Evolutionary conservation across 2,329 filamentous ascomycete species (phyloP).

Genomic region (Fusarium cyanostomum): DNA sequence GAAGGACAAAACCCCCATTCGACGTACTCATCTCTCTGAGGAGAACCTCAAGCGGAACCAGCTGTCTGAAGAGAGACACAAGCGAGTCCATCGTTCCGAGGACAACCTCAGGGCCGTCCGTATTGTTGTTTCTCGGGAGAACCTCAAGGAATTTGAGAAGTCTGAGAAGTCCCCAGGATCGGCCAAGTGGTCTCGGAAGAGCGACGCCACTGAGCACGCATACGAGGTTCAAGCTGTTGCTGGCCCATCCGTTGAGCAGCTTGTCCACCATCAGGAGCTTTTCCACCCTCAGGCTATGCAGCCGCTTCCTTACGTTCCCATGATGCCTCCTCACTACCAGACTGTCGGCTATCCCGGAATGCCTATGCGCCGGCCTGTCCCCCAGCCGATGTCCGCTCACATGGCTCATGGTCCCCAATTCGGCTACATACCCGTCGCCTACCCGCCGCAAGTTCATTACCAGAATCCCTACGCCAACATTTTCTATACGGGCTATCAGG

Average conservation of each 20-base stretch:
- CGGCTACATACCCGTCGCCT: conserved; percentile 1
- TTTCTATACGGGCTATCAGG: not conserved
- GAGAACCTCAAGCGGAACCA: conserved; percentile 26
- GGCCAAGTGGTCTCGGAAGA: conserved; percentile 8
- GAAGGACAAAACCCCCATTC: not conserved
- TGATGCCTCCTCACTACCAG: conserved; percentile 5
- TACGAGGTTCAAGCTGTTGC: not conserved
- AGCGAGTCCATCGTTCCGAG: conserved; percentile 4
- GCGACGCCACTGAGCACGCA: not conserved
- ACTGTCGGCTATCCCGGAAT: conserved; percentile 10
- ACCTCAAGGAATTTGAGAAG: conserved; percentile 1
- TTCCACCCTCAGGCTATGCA: not conserved
- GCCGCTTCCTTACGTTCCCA: not conserved
- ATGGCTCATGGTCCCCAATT: not conserved
- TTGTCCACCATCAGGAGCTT: not conserved
- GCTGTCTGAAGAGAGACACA: conserved; percentile 2
- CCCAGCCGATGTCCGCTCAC: conserved; percentile 1
- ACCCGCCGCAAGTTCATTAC: not conserved
- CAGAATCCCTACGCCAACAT: not conserved
- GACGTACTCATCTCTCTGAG: conserved; percentile 8
- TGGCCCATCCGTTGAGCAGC: not conserved
- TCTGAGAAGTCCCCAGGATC: not conserved
- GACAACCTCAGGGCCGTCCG: not conserved
- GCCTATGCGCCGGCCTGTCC: not conserved
- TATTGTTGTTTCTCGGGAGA: not conserved